These are phyloP conservation scores for Deakozyma indianensis DNA, from an alignment of 805 yeast species.

Conservation along the genomic window DNA sequence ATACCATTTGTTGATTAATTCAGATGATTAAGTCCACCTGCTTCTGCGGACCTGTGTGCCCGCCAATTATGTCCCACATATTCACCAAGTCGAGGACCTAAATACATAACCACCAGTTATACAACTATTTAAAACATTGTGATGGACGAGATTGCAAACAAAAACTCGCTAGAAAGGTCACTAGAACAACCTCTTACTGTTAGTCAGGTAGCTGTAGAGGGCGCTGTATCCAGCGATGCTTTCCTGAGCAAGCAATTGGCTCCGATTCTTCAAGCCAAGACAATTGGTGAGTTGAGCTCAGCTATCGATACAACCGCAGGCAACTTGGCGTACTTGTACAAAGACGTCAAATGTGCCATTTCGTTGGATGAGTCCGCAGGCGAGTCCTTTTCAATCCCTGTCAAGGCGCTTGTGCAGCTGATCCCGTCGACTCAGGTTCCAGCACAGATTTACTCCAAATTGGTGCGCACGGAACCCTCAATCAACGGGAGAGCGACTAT, in stretches of 20 bases:
- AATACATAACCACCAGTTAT: no score
- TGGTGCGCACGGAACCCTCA: not conserved
- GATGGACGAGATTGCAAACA: not conserved
- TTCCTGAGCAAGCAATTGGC: slow-evolving; percentile 15
- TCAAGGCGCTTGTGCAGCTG: not conserved
- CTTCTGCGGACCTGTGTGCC: no score
- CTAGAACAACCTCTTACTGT: slow-evolving; percentile 14
- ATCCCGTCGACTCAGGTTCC: not conserved
- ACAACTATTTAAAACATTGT: no score
- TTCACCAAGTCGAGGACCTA: no score
- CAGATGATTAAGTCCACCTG: no score
- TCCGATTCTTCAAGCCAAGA: slow-evolving; percentile 14
- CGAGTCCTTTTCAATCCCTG: not conserved
- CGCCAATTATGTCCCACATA: not conserved
- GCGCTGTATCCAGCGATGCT: slow-evolving; percentile 14
- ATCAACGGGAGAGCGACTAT: not conserved
- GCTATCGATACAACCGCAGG: slow-evolving; percentile 13
- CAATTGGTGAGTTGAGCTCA: slow-evolving; percentile 12
- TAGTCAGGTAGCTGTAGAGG: slow-evolving; percentile 17
- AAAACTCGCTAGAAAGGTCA: not conserved
- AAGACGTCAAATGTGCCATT: not conserved
- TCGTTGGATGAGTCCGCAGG: not conserved
- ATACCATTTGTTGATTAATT: no score
- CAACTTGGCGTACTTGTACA: slow-evolving; percentile 6
- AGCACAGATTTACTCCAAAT: not conserved